Percentiles rank a stretch among this genome's conserved stretches.
Conservation (phyloP, 805 yeast species). For the Blastobotrys muscicola region DNA sequence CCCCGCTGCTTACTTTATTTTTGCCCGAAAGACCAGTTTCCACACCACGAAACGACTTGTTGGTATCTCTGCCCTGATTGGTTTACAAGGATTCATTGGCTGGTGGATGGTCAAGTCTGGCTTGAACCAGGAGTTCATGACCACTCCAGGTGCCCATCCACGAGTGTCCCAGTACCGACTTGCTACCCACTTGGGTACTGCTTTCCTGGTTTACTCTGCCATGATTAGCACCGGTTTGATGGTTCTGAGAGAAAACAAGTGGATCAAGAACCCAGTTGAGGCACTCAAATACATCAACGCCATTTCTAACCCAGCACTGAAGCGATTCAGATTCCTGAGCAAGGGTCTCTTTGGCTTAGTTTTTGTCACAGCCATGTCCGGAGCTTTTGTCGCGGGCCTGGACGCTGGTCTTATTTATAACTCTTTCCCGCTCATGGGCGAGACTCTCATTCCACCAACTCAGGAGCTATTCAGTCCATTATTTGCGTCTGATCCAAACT, state of each 20-base stretch:
- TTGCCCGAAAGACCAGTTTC: constrained; percentile 52
- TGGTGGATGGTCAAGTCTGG: constrained; percentile 99
- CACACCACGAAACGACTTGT: constrained; percentile 59
- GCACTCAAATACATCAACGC: constrained; percentile 47
- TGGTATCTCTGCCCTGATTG: constrained; percentile 68
- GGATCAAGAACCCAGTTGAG: constrained; percentile 53
- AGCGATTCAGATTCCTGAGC: constrained; percentile 47
- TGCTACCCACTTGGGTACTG: constrained; percentile 90
- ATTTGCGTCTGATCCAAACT: constrained; percentile 51
- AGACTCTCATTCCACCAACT: constrained; percentile 56
- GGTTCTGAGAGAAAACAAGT: constrained; percentile 62
- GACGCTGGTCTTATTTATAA: constrained; percentile 97
- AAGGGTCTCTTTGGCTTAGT: constrained; percentile 55
- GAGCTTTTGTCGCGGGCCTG: constrained; percentile 95
- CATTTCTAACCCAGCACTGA: constrained; percentile 48
- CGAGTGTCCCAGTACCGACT: constrained; percentile 93
- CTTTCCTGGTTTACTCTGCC: constrained; percentile 76
- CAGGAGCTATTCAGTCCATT: constrained; percentile 69
- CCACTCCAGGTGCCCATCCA: constrained; percentile 83
- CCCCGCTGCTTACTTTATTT: constrained; percentile 79
- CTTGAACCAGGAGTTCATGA: constrained; percentile 66
- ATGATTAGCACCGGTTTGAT: constrained; percentile 88
- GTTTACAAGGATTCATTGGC: constrained; percentile 91
- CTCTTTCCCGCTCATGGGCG: constrained; percentile 94
- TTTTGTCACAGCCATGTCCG: constrained; percentile 89